Conservation (phyloP, 164 flowering plant species). For the Saururus chinensis region DNA sequence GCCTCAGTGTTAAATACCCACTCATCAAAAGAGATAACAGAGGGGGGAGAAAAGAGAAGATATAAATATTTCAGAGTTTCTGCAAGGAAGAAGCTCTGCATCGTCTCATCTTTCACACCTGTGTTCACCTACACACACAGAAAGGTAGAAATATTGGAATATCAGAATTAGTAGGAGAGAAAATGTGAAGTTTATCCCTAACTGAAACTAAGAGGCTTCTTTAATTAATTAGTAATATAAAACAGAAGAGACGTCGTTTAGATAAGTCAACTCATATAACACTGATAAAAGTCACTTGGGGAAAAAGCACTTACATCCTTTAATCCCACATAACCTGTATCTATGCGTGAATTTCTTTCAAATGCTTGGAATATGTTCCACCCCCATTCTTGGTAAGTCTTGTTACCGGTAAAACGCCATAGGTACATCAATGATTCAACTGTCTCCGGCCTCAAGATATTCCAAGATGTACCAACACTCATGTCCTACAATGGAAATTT, state of each 20-base stretch:
- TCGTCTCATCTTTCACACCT: slow-evolving; percentile 87
- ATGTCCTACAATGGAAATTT: slow-evolving; percentile 44
- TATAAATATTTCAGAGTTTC: slow-evolving; percentile 90
- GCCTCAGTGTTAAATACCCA: slow-evolving; percentile 99
- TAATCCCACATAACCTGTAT: slow-evolving; percentile 93
- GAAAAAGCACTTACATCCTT: slow-evolving; percentile 65
- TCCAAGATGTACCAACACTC: slow-evolving; percentile 98
- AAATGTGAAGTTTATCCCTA: too few relatives aligned
- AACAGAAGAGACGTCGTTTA: too few relatives aligned
- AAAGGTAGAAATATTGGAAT: background rate
- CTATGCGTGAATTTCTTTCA: slow-evolving; percentile 86
- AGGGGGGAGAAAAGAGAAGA: slow-evolving; percentile 77
- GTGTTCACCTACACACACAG: slow-evolving; percentile 44
- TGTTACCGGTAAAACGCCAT: slow-evolving; percentile 94
- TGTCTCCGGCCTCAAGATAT: slow-evolving; percentile 96
- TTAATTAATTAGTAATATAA: too few relatives aligned
- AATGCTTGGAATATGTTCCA: slow-evolving; percentile 99
- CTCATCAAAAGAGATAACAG: slow-evolving; percentile 67
- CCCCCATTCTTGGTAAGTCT: slow-evolving; percentile 98
- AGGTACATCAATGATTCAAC: slow-evolving; percentile 94
- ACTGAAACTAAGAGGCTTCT: too few relatives aligned
- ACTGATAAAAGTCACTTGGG: too few relatives aligned
- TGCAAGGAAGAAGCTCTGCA: slow-evolving; percentile 97
- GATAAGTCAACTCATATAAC: too few relatives aligned
- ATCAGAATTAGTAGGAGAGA: too few relatives aligned